Conservation (phyloP, 805 yeast species). For the Priceomyces castillae region DNA sequence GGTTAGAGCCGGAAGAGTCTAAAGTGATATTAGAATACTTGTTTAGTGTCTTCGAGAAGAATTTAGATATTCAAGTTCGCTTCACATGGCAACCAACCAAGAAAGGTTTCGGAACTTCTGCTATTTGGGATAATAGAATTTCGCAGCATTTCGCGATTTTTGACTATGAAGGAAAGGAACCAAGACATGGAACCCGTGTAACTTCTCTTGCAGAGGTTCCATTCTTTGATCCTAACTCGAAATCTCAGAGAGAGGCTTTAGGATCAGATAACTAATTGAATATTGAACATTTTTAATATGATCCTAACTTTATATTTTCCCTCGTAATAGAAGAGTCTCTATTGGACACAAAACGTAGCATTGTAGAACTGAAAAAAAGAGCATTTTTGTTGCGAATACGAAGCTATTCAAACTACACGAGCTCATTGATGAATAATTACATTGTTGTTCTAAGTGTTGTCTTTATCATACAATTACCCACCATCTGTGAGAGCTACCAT, state of each 20-base stretch:
- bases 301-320: too few species aligned
- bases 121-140: constrained; percentile 59
- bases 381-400: too few species aligned
- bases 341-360: too few species aligned
- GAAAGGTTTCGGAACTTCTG: constrained; percentile 47
- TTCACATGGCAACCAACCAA: constrained; percentile 47
- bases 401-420: too few species aligned
- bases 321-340: too few species aligned
- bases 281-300: too few species aligned
- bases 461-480: too few species aligned
- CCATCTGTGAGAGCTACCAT: too few species aligned
- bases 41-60: constrained; percentile 45
- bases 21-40: constrained; percentile 46
- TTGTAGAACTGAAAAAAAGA: too few species aligned
- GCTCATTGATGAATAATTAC: too few species aligned
- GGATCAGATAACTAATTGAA: constrained; percentile 28
- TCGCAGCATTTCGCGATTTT: constrained; percentile 53
- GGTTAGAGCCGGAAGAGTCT: constrained; percentile 50
- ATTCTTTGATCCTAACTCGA: constrained; percentile 46
- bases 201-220: constrained; percentile 53
- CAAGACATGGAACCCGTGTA: constrained; percentile 55
- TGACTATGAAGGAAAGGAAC: constrained; percentile 44
- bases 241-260: constrained; percentile 53
- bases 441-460: too few species aligned
- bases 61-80: constrained; percentile 55